Base-by-base conservation (phyloP, 108 stramenopile species). In the Cyclostephanos tholiformis region DNA sequence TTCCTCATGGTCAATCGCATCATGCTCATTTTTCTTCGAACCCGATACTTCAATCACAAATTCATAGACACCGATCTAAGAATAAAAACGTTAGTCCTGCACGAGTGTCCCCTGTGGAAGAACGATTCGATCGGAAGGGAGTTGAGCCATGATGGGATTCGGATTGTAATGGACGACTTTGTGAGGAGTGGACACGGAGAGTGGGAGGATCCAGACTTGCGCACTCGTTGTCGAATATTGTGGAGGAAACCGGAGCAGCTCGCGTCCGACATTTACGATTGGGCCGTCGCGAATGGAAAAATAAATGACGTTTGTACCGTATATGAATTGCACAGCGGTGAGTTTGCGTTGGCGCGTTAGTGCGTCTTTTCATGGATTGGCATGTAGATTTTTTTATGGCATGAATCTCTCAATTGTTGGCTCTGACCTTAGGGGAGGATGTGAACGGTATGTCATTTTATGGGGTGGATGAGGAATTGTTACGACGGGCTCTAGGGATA, bases 161-260 rank as follows among this genome's bases (percentile, higher is more conserved):
- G 69, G n/a, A 30, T 68, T 6, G 83, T 95, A 0, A 72, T 89
- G 72, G 67, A 80, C 12, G 89, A 95, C 69, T 87, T 95, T 56
- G 82, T 88, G 9, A 66, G 72, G 26, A 78, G 76, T 56, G 95
- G 95, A 0, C 71, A 93, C 66, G 95, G 91, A 14, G 95, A 95
- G 79, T 95, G 92, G 92, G 78, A 91, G 59, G 95, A 95, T 71
- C 75, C 76, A 3, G 58, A 80, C 7, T 12, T 51, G 0, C 53
- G 89, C 60, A 95, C 95, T 13, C 69, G 84, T n/a, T 86, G 87
- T 58, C 87, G 92, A 13, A 90, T 95, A 17, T 48, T 95, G 26
- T 95, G 95, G 92, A 67, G 91, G 60, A 91, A 85, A 72, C 95
- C 95, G 17, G 91, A 93, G 68, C 90, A 95, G 71, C 76, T 95